Percentiles rank a stretch among this genome's conserved stretches.
These are phyloP conservation scores for Flaveria trinervia DNA, from an alignment of 129 eudicot genomes.

Conservation along the genomic window DNA sequence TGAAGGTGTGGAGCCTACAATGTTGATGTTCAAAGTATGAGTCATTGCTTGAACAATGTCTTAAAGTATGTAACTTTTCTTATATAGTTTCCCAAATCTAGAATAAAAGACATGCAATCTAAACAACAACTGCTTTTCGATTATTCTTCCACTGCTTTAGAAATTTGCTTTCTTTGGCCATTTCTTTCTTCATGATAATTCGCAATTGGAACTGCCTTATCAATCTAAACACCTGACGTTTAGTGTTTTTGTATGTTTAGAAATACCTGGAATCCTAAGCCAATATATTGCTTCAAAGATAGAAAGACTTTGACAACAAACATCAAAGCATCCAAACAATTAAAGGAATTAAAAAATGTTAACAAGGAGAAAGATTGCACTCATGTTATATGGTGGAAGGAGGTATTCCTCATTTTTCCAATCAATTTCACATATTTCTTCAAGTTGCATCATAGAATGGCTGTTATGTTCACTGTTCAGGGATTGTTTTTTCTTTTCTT, in stretches of 20 bases:
- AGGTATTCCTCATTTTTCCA: slow-evolving; percentile 48
- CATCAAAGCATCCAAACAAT: slow-evolving; percentile 47
- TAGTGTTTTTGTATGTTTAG: slow-evolving; percentile 1
- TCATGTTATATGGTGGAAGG: slow-evolving; percentile 91
- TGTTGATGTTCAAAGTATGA: not conserved
- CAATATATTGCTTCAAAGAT: slow-evolving; percentile 50
- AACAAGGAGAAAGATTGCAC: slow-evolving; percentile 56
- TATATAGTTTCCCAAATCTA: not conserved
- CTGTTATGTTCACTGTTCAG: slow-evolving; percentile 19
- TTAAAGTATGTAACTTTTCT: not conserved
- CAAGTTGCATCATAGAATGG: slow-evolving; percentile 5
- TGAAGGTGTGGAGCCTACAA: not conserved
- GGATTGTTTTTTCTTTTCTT: not conserved
- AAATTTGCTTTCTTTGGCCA: slow-evolving; percentile 4
- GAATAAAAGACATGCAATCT: not conserved
- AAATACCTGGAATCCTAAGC: slow-evolving; percentile 39
- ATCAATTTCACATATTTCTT: slow-evolving; percentile 8
- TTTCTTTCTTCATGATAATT: not conserved
- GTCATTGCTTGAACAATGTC: not conserved
- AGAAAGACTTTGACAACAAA: slow-evolving; percentile 41
- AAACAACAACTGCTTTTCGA: not conserved
- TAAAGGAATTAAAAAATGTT: slow-evolving; percentile 36
- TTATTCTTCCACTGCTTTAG: not conserved
- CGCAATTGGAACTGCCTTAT: not conserved
- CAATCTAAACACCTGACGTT: not conserved